These are phyloP conservation scores for Geotrichum armillariae DNA, from an alignment of 1,139 yeast species.

Conservation along the genomic window DNA sequence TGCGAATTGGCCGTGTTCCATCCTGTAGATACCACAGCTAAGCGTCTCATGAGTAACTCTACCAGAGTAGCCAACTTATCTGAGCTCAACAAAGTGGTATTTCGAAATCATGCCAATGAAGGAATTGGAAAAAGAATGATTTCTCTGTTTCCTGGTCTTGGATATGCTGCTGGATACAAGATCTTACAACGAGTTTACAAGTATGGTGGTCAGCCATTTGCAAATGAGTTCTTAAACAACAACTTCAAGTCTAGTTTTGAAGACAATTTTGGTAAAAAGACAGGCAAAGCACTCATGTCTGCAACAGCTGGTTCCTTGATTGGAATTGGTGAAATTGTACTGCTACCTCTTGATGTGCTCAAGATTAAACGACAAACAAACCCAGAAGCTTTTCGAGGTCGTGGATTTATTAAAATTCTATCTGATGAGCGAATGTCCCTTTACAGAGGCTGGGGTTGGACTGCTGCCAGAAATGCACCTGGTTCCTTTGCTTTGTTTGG, in stretches of 20 bases:
- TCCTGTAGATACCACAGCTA: constrained; percentile 95
- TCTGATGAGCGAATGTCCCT: constrained; percentile 89
- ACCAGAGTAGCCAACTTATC: constrained; percentile 55
- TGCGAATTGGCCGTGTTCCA: constrained; percentile 96
- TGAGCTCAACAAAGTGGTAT: constrained; percentile 81
- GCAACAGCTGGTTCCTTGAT: constrained; percentile 97
- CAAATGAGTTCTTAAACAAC: constrained; percentile 81
- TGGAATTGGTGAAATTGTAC: constrained; percentile 96
- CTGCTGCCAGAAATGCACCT: constrained; percentile 99
- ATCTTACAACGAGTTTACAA: constrained; percentile 96
- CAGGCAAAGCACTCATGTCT: constrained; percentile 93
- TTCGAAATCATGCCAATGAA: constrained; percentile 76
- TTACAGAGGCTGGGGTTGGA: constrained; percentile 99
- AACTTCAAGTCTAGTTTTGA: constrained; percentile 75
- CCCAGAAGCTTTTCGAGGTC: constrained; percentile 96
- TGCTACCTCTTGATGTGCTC: constrained; percentile 92
- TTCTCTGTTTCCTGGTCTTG: constrained; percentile 95
- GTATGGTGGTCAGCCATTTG: constrained; percentile 99
- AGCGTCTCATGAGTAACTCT: constrained; percentile 95
- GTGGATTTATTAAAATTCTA: constrained; percentile 86
- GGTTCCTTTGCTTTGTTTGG: constrained; percentile 98
- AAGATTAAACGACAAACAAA: constrained; percentile 98
- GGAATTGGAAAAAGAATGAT: constrained; percentile 68
- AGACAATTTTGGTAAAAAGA: constrained; percentile 79
- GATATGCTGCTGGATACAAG: constrained; percentile 97